Percentiles rank a stretch among this genome's conserved stretches.
phyloP scores from a whole-genome alignment of 495 filamentous ascomycete species.

The Penicillium alfredii region DNA sequence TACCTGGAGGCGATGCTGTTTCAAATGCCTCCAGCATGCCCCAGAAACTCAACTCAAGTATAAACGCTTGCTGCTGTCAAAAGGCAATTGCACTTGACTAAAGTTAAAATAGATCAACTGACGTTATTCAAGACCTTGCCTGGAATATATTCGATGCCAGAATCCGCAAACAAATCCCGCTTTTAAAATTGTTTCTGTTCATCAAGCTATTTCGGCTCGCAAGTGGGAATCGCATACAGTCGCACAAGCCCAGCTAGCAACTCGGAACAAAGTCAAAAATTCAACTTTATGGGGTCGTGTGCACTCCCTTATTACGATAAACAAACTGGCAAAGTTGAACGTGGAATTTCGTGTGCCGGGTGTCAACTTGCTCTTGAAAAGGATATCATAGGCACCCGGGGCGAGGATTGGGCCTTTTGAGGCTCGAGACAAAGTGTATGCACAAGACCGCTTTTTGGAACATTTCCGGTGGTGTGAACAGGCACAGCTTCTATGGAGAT shows the following conservation, averaged over 20 bases:
- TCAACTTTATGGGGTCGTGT: slow-evolving; percentile 32
- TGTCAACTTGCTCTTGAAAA: slow-evolving; percentile 36
- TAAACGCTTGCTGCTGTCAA: slow-evolving; percentile 24
- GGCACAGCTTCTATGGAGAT: slow-evolving; percentile 29
- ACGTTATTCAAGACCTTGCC: slow-evolving; percentile 29
- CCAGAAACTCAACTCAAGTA: slow-evolving; percentile 26
- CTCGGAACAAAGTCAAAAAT: slow-evolving; percentile 22
- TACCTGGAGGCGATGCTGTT: slow-evolving; percentile 33
- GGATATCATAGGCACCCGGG: slow-evolving; percentile 19
- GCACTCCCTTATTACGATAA: slow-evolving; percentile 37
- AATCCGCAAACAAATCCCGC: slow-evolving; percentile 21
- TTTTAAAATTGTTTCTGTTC: slow-evolving; percentile 26
- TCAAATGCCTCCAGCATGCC: slow-evolving; percentile 23
- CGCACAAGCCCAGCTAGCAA: slow-evolving; percentile 10
- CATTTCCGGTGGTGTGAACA: slow-evolving; percentile 41
- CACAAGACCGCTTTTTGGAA: no score
- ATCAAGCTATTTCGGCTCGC: slow-evolving; percentile 23
- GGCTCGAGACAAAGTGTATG: slow-evolving; percentile 5
- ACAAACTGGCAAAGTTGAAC: slow-evolving; percentile 27
- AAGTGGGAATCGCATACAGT: slow-evolving; percentile 14
- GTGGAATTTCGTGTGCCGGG: slow-evolving; percentile 34
- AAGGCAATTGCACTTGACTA: slow-evolving; percentile 28
- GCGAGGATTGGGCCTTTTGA: background rate
- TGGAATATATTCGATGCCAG: slow-evolving; percentile 30
- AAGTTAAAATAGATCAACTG: slow-evolving; percentile 19